phyloP scores from a whole-genome alignment of 305 asterid species.

The Fraxinus floribunda region DNA sequence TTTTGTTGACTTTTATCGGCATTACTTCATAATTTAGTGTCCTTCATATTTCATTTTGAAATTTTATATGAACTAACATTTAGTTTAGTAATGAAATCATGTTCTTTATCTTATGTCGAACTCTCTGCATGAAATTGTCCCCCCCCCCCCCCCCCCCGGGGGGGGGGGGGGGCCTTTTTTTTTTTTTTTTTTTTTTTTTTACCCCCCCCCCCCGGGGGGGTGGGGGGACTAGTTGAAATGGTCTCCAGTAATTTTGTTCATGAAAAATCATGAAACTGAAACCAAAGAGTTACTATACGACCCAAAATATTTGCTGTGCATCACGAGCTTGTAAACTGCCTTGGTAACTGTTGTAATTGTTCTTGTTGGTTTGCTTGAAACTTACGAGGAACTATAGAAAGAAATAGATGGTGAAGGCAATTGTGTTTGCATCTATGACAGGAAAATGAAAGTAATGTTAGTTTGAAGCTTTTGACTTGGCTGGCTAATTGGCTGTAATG shows the following conservation, averaged over 20 bases:
- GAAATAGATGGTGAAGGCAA: background rate
- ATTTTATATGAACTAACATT: background rate
- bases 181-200: too few species aligned
- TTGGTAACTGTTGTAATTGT: background rate
- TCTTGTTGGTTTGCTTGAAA: background rate
- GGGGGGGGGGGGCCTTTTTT: too few species aligned
- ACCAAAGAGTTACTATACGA: background rate
- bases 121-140: background rate
- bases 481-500: background rate
- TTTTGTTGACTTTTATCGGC: background rate
- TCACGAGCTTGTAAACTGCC: background rate
- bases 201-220: too few species aligned
- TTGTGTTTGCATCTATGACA: background rate
- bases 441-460: background rate
- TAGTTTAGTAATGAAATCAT: background rate
- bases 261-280: background rate
- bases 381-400: background rate
- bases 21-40: background rate
- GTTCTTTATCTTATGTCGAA: constrained; percentile 8
- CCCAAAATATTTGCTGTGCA: constrained; percentile 1
- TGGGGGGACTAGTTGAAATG: background rate
- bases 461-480: background rate
- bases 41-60: background rate
- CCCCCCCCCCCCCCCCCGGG: too few species aligned
- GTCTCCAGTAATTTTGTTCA: background rate